phyloP scores from a whole-genome alignment of 495 filamentous ascomycete species.

The Penicillium atrosanguineum region DNA sequence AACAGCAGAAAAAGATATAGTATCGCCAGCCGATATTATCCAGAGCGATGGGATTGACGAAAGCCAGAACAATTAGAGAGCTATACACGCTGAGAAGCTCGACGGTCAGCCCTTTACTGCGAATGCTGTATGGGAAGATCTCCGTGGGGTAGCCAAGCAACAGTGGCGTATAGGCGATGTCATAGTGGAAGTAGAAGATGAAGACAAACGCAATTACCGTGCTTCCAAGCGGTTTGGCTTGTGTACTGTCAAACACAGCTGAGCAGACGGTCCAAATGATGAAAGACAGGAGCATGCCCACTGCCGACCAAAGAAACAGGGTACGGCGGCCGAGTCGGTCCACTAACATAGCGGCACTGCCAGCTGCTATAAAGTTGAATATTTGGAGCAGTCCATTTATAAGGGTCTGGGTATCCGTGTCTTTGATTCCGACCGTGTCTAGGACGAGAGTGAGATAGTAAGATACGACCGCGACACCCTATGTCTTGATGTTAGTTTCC shows the following conservation, averaged over 20 bases:
- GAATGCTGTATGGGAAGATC: constrained; percentile 64
- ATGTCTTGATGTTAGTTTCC: neutral
- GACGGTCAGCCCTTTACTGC: constrained; percentile 68
- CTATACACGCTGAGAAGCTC: constrained; percentile 58
- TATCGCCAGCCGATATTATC: constrained; percentile 57
- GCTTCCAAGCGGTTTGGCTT: constrained; percentile 42
- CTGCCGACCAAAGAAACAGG: constrained; percentile 56
- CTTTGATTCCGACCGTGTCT: constrained; percentile 51
- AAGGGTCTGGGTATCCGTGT: constrained; percentile 44
- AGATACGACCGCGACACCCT: constrained; percentile 50
- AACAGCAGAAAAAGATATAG: constrained; percentile 57
- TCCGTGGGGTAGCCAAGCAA: constrained; percentile 64
- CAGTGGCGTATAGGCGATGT: constrained; percentile 54
- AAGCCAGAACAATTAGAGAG: constrained; percentile 49
- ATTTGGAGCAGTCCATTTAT: constrained; percentile 30
- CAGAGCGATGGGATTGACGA: constrained; percentile 61
- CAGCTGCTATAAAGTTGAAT: constrained; percentile 26
- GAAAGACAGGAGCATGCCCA: constrained; percentile 58
- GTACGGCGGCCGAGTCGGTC: constrained; percentile 59
- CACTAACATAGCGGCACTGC: constrained; percentile 54
- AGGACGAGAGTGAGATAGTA: constrained; percentile 60
- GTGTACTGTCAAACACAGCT: constrained; percentile 49
- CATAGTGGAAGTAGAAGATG: constrained; percentile 35
- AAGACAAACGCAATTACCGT: constrained; percentile 59
- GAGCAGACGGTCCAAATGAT: constrained; percentile 58